Evolutionary conservation across 352 stramenopile species (phyloP).

Genomic region (Pythium grandisporangium): DNA sequence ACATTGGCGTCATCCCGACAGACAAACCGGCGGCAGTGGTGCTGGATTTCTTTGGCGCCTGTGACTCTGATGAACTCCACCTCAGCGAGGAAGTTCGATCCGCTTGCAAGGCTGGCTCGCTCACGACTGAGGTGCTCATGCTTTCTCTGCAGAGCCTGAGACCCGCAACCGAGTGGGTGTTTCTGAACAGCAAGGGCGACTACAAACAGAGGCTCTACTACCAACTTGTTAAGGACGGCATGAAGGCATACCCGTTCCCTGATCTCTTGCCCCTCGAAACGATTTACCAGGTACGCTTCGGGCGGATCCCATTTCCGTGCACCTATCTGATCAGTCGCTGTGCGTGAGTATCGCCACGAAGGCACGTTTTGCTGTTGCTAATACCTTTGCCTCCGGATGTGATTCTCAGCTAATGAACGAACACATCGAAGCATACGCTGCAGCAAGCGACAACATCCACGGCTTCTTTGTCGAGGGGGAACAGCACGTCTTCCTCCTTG

Average conservation of each 20-base stretch:
- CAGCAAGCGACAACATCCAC: too few species aligned
- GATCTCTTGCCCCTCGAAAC: constrained; percentile 40
- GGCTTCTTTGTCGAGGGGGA: too few species aligned
- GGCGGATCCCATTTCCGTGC: too few species aligned
- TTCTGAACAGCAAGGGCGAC: constrained; percentile 49
- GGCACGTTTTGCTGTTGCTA: too few species aligned
- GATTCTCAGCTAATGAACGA: too few species aligned
- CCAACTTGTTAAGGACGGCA: constrained; percentile 32
- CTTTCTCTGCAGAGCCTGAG: constrained; percentile 27
- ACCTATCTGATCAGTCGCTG: too few species aligned
- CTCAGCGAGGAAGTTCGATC: constrained; percentile 15
- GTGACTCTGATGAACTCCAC: constrained; percentile 22
- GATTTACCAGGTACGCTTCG: too few species aligned
- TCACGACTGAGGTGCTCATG: constrained; percentile 32
- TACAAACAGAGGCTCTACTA: constrained; percentile 56
- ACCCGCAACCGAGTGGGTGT: constrained; percentile 39
- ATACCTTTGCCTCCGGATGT: too few species aligned
- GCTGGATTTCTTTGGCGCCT: constrained; percentile 46
- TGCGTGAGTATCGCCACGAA: too few species aligned
- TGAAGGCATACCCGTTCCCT: constrained; percentile 40
- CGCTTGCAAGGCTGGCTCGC: constrained; percentile 25
- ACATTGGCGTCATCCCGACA: constrained; percentile 41
- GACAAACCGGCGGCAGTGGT: constrained; percentile 26
- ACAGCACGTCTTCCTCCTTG: too few species aligned
- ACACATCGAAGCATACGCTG: too few species aligned